Evolutionary conservation across 164 flowering plant genomes (phyloP).

Genomic region (Berberis vulgaris): DNA sequence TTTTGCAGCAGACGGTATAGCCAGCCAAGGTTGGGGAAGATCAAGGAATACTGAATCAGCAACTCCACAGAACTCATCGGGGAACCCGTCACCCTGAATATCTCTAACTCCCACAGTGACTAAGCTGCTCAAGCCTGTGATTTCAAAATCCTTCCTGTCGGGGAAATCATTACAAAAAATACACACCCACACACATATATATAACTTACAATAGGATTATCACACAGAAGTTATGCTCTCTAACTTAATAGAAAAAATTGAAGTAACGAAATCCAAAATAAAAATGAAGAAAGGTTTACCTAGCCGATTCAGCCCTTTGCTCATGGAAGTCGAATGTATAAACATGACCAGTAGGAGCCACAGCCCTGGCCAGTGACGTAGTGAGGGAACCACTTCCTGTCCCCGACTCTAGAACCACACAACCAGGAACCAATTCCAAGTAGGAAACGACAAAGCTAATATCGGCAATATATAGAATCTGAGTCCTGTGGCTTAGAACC

Average conservation of each 20-base stretch:
- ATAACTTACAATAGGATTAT: not conserved
- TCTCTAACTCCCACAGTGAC: conserved; percentile 87
- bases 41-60: conserved; percentile 89
- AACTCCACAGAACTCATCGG: conserved; percentile 47
- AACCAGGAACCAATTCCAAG: conserved; percentile 80
- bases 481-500: conserved; percentile 91
- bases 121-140: conserved; percentile 56
- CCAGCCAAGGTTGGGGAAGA: conserved; percentile 97
- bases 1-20: conserved; percentile 82
- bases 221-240: not conserved
- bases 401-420: conserved; percentile 81
- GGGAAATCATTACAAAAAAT: no score
- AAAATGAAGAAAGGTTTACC: conserved; percentile 25
- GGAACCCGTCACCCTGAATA: conserved; percentile 95
- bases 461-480: conserved; percentile 86
- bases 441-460: conserved; percentile 73
- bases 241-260: not conserved
- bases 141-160: conserved; percentile 86
- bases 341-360: conserved; percentile 78
- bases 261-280: not conserved
- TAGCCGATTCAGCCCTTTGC: conserved; percentile 74
- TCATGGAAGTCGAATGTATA: conserved; percentile 93
- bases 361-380: conserved; percentile 83
- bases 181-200: not conserved
- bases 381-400: conserved; percentile 89